Conservation (phyloP, 148 eudicot species). For the Spergularia marina region DNA sequence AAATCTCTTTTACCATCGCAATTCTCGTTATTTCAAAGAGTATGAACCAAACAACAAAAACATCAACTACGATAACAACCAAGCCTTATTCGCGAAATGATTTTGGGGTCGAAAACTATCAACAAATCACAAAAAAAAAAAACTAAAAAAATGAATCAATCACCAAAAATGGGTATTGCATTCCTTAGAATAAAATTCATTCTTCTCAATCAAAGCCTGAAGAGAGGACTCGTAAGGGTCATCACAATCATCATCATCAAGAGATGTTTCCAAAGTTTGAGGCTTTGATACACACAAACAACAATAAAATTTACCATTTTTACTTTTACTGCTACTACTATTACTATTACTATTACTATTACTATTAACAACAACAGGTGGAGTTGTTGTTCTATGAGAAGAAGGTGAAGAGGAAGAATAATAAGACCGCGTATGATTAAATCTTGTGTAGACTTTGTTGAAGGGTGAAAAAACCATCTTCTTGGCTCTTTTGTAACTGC, state of each 20-base stretch:
- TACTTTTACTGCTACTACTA: constrained; percentile 13
- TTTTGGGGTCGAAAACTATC: no score
- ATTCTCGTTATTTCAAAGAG: no score
- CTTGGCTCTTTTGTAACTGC: constrained; percentile 32
- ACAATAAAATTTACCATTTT: constrained; percentile 30
- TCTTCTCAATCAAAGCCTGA: constrained; percentile 65
- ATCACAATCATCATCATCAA: constrained; percentile 39
- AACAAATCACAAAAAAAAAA: no score
- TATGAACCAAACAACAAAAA: no score
- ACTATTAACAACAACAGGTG: constrained; percentile 13
- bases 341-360: background rate
- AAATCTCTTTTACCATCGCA: no score
- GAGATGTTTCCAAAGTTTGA: constrained; percentile 33
- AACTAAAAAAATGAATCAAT: constrained; percentile 2
- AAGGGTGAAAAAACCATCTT: constrained; percentile 32
- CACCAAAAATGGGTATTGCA: constrained; percentile 71
- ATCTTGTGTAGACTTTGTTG: constrained; percentile 19
- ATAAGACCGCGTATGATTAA: constrained; percentile 12
- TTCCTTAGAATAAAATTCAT: constrained; percentile 67
- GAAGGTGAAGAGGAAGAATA: constrained; percentile 8
- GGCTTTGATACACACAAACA: constrained; percentile 44
- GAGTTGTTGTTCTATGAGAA: background rate
- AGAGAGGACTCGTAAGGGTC: constrained; percentile 39
- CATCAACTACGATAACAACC: no score
- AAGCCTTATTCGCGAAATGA: background rate